A percentile compares a stretch with the other conserved stretches of the same genome.
phyloP scores from a whole-genome alignment of 805 yeast genomes.

The Ogataea henricii region DNA sequence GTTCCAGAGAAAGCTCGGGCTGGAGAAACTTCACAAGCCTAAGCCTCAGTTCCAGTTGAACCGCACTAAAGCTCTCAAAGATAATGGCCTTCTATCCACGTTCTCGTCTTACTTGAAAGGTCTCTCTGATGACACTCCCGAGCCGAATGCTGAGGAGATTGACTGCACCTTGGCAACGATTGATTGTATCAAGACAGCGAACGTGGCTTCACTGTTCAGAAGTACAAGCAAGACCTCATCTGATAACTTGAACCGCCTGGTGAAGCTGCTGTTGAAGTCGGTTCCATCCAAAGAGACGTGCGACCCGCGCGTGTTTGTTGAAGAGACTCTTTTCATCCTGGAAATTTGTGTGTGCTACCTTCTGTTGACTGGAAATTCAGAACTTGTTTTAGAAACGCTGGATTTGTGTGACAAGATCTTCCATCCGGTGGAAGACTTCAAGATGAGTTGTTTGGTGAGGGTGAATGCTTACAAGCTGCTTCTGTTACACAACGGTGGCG shows the following conservation, averaged over 20 bases:
- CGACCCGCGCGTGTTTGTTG: conserved; percentile 29
- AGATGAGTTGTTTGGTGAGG: conserved; percentile 39
- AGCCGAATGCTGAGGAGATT: conserved; percentile 92
- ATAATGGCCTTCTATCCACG: conserved; percentile 80
- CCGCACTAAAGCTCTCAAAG: conserved; percentile 65
- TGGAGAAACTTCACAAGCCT: conserved; percentile 59
- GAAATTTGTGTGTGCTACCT: conserved; percentile 36
- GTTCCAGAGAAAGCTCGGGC: conserved; percentile 57
- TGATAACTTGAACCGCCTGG: conserved; percentile 38
- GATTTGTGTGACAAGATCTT: conserved; percentile 26
- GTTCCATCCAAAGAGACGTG: conserved; percentile 37
- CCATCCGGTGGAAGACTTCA: conserved; percentile 28
- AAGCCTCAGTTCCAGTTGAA: conserved; percentile 67
- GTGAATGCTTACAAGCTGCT: conserved; percentile 54
- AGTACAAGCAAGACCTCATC: conserved; percentile 43
- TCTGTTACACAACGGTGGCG: conserved; percentile 41
- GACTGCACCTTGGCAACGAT: conserved; percentile 80
- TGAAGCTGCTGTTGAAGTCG: conserved; percentile 36
- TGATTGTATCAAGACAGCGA: conserved; percentile 79
- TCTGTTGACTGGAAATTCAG: conserved; percentile 30
- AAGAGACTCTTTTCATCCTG: conserved; percentile 34
- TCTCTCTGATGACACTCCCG: conserved; percentile 79
- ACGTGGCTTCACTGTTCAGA: conserved; percentile 56
- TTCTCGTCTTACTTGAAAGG: conserved; percentile 92
- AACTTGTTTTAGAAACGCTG: conserved; percentile 25